Evolutionary conservation across 495 filamentous ascomycete species (phyloP).

Genomic region (Penicillium samsonianum): DNA sequence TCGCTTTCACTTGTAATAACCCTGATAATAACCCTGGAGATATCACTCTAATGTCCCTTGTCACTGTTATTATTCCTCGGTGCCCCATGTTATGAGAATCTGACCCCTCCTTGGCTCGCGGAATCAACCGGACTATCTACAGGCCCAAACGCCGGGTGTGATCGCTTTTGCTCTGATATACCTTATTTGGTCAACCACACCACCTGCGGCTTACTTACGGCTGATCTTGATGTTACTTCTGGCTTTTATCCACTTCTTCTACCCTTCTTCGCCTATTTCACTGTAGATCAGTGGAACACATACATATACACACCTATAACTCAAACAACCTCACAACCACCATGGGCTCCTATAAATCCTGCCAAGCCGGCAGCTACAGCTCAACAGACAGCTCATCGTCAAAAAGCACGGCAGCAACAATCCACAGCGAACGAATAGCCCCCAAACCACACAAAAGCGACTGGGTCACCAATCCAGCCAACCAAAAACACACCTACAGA

Average conservation of each 20-base stretch:
- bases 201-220: constrained; percentile 10
- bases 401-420: constrained; percentile 67
- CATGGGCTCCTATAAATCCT: constrained; percentile 42
- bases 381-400: constrained; percentile 60
- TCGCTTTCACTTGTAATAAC: neutral
- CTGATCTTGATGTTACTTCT: neutral
- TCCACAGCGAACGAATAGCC: constrained; percentile 30
- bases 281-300: constrained; percentile 3
- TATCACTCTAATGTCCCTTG: neutral
- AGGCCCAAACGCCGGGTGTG: neutral
- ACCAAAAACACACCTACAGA: constrained; percentile 7
- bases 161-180: constrained; percentile 8
- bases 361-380: constrained; percentile 52
- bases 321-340: neutral
- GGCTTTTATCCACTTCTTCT: neutral
- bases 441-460: neutral
- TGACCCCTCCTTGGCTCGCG: constrained; percentile 7
- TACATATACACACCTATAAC: neutral
- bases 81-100: constrained; percentile 7
- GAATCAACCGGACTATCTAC: neutral
- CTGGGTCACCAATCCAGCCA: neutral
- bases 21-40: neutral
- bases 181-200: constrained; percentile 6
- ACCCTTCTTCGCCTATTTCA: neutral
- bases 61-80: neutral